phyloP scores from a whole-genome alignment of 2,329 filamentous ascomycete species.

The Aspergillus ochraceoroseus region DNA sequence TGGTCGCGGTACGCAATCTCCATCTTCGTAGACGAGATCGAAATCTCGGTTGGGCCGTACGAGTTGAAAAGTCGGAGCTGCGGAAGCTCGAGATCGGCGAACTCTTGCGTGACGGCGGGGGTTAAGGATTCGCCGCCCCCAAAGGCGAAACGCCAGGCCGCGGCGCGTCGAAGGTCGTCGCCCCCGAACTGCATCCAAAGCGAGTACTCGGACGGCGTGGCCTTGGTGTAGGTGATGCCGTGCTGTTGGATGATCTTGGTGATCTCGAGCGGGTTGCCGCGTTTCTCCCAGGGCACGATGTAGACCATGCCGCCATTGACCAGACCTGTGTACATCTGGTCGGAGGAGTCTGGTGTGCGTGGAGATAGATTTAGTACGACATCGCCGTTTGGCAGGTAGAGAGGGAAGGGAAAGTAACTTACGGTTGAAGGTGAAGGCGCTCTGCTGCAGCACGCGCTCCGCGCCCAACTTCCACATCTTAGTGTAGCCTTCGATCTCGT shows the following conservation, averaged over 20 bases:
- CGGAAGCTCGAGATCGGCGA: background rate
- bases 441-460: conserved; percentile 8
- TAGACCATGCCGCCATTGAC: conserved; percentile 20
- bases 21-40: background rate
- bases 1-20: background rate
- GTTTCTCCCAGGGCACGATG: conserved; percentile 12
- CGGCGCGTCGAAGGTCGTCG: conserved; percentile 4
- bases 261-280: conserved; percentile 20
- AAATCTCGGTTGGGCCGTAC: conserved; percentile 6
- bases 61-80: conserved; percentile 2
- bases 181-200: conserved; percentile 17
- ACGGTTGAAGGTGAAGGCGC: too few relatives aligned
- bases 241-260: conserved; percentile 17
- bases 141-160: conserved; percentile 1
- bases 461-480: background rate
- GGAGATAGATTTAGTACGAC: too few relatives aligned
- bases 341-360: too few relatives aligned
- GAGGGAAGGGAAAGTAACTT: too few relatives aligned
- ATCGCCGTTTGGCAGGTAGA: too few relatives aligned
- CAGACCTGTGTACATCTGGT: conserved; percentile 21
- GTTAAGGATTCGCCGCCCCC: conserved; percentile 4
- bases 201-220: conserved; percentile 22
- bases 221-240: conserved; percentile 19
- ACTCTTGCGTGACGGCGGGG: background rate
- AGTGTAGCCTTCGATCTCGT: background rate